Evolutionary conservation across 768 basidiomycete genomes (phyloP).

Genomic region (Tricholomella constricta): DNA sequence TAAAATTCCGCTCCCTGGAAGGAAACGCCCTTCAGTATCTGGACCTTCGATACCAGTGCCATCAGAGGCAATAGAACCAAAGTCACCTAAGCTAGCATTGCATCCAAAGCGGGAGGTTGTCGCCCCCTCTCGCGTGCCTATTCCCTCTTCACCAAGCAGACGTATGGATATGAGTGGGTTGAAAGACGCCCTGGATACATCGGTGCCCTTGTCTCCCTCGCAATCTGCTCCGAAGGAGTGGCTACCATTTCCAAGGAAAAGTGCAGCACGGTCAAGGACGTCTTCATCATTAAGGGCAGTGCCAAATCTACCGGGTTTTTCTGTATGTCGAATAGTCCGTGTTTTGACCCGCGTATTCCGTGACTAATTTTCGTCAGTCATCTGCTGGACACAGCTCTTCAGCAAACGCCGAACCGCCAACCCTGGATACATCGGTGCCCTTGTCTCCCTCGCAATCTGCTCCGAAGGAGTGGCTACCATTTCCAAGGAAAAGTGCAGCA

Average conservation of each 20-base stretch:
- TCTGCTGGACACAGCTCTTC: too few species aligned
- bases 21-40: background rate
- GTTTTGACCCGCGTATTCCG: too few species aligned
- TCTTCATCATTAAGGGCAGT: background rate
- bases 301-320: background rate
- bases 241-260: background rate
- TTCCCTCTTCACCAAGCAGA: background rate
- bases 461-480: background rate
- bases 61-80: background rate
- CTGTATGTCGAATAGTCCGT: background rate
- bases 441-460: background rate
- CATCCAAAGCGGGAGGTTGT: background rate
- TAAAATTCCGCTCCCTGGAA: background rate
- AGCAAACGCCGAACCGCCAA: too few species aligned
- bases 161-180: constrained; percentile 11
- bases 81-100: background rate
- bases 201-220: background rate
- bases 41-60: background rate
- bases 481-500: background rate
- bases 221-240: background rate
- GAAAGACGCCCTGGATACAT: constrained; percentile 6
- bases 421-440: background rate
- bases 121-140: background rate
- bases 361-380: too few species aligned
- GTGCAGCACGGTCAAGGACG: background rate